phyloP scores from a whole-genome alignment of 495 filamentous ascomycete species.

The Aeminium ludgeri region DNA sequence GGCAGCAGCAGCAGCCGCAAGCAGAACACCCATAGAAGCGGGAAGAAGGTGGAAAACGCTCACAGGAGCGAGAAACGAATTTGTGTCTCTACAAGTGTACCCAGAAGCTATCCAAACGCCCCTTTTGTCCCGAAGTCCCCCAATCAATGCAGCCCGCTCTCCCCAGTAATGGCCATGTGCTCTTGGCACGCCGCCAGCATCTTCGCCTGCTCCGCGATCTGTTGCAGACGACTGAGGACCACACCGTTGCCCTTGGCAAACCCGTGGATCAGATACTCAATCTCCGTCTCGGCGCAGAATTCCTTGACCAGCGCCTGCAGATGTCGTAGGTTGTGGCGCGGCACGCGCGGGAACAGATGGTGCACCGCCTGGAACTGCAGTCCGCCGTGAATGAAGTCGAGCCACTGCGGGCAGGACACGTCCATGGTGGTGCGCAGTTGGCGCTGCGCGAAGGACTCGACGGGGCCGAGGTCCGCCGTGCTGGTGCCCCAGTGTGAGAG shows the following conservation, averaged over 20 bases:
- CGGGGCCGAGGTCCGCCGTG: slow-evolving; percentile 30
- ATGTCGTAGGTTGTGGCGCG: slow-evolving; percentile 44
- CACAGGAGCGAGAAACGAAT: too few species aligned
- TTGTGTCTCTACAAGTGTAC: too few species aligned
- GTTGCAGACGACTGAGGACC: slow-evolving; percentile 25
- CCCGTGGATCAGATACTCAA: slow-evolving; percentile 28
- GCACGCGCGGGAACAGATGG: slow-evolving; percentile 87
- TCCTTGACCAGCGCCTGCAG: slow-evolving; percentile 28
- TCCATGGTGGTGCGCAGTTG: slow-evolving; percentile 98
- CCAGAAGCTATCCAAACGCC: too few species aligned
- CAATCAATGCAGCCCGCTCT: slow-evolving; percentile 2
- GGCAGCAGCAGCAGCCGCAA: too few species aligned
- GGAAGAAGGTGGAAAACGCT: too few species aligned
- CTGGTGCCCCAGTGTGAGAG: slow-evolving; percentile 37
- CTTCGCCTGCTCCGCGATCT: slow-evolving; percentile 28
- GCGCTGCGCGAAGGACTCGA: slow-evolving; percentile 40
- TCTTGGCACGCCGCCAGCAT: slow-evolving; percentile 28
- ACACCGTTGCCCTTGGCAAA: slow-evolving; percentile 30
- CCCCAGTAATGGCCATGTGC: slow-evolving; percentile 30
- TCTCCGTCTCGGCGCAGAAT: slow-evolving; percentile 29
- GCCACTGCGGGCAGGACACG: slow-evolving; percentile 83
- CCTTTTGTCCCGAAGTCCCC: too few species aligned
- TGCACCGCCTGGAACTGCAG: slow-evolving; percentile 95
- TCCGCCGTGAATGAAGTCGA: slow-evolving; percentile 97
- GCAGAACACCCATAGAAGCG: too few species aligned